Evolutionary conservation across 768 basidiomycete species (phyloP).

Genomic region (Mrakia hoshinonis): DNA sequence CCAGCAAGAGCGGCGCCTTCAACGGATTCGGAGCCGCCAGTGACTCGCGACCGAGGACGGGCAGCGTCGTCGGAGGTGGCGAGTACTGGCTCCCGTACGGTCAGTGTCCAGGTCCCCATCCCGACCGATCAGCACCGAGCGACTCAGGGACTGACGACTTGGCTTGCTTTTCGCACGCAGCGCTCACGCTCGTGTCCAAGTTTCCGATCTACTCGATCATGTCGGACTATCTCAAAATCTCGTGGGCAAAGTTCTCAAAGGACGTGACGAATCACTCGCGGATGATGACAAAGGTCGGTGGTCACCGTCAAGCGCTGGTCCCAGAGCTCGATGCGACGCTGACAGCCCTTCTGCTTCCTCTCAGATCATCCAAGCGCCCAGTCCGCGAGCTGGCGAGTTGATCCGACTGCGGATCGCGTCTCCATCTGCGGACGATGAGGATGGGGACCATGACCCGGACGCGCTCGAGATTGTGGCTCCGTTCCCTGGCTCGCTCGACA

Average conservation of each 20-base stretch:
- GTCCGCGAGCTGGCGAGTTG: conserved; percentile 76
- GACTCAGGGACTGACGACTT: conserved; percentile 41
- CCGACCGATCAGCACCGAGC: neutral
- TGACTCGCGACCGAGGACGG: neutral
- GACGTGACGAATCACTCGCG: conserved; percentile 71
- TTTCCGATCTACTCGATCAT: conserved; percentile 92
- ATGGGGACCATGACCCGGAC: conserved; percentile 39
- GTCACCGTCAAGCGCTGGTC: neutral
- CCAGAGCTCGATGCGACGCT: conserved; percentile 16
- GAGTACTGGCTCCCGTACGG: conserved; percentile 87
- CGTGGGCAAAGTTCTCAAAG: conserved; percentile 52
- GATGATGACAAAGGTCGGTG: conserved; percentile 6
- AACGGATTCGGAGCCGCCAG: neutral
- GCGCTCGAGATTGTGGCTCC: conserved; percentile 74
- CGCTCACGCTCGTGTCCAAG: conserved; percentile 59
- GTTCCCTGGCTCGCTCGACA: conserved; percentile 88
- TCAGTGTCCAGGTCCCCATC: no score
- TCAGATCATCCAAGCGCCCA: conserved; percentile 46
- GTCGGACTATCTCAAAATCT: conserved; percentile 90
- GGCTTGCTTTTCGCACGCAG: conserved; percentile 32
- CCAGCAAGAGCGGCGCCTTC: conserved; percentile 1
- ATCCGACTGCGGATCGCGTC: conserved; percentile 64
- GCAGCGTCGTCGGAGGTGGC: conserved; percentile 29
- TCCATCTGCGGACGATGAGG: conserved; percentile 49
- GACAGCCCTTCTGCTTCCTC: conserved; percentile 35